Evolutionary conservation across 2,329 filamentous ascomycete species (phyloP).

Genomic region (Botryotinia convoluta): DNA sequence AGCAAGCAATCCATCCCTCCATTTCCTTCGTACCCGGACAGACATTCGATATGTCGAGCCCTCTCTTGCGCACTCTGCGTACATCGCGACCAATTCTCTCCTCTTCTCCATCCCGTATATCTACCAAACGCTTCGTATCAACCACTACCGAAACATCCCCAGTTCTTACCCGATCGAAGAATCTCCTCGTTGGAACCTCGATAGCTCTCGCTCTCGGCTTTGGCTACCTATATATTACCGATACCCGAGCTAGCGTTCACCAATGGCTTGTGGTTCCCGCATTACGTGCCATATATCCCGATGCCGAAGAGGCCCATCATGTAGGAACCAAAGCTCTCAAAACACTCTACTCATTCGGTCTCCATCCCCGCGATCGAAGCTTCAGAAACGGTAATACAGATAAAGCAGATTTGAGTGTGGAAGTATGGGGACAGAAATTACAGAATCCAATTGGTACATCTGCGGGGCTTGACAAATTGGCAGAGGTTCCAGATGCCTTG

Average conservation of each 20-base stretch:
- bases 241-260: slow-evolving; percentile 70
- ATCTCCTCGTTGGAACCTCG: slow-evolving; percentile 52
- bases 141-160: slow-evolving; percentile 37
- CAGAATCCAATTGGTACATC: slow-evolving; percentile 90
- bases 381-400: slow-evolving; percentile 27
- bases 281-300: slow-evolving; percentile 64
- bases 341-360: slow-evolving; percentile 66
- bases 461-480: slow-evolving; percentile 94
- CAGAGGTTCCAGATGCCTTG: slow-evolving; percentile 79
- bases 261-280: slow-evolving; percentile 64
- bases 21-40: not conserved
- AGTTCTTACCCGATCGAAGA: slow-evolving; percentile 46
- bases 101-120: slow-evolving; percentile 13
- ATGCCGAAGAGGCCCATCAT: slow-evolving; percentile 92
- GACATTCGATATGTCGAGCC: slow-evolving; percentile 18
- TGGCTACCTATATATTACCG: slow-evolving; percentile 68
- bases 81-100: not conserved
- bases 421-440: slow-evolving; percentile 73
- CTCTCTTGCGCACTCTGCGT: slow-evolving; percentile 16
- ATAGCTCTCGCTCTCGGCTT: slow-evolving; percentile 47
- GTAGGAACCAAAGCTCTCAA: slow-evolving; percentile 69
- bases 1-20: not conserved
- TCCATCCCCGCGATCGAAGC: slow-evolving; percentile 77
- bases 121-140: slow-evolving; percentile 26
- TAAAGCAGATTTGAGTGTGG: slow-evolving; percentile 42